Conservation (phyloP, 305 asterid species). For the Nicotiana rustica region DNA sequence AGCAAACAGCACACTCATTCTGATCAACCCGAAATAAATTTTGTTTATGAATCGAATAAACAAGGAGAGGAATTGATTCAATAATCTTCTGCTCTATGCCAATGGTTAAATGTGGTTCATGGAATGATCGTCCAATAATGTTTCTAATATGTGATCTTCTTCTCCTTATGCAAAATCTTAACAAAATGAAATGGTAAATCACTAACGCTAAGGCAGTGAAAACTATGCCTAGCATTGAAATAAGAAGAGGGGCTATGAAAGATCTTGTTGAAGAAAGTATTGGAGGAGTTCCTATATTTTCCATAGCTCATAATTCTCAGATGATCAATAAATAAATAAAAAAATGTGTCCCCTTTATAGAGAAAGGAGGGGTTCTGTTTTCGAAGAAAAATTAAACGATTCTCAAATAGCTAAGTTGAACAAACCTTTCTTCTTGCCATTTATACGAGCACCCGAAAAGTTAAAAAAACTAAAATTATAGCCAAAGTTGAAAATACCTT, state of each 20-base stretch:
- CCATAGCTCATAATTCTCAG: constrained; percentile 51
- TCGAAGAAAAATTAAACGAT: background rate
- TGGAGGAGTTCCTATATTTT: constrained; percentile 46
- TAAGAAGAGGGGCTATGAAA: constrained; percentile 47
- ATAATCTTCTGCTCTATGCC: constrained; percentile 35
- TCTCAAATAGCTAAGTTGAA: background rate
- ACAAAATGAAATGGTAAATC: constrained; percentile 56
- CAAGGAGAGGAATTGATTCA: too few relatives aligned
- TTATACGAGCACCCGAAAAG: background rate
- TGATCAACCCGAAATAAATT: constrained; percentile 38
- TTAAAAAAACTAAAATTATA: too few relatives aligned
- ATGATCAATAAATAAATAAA: background rate
- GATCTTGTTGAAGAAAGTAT: constrained; percentile 2
- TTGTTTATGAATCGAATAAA: constrained; percentile 42
- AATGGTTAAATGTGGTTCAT: background rate
- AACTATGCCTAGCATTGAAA: constrained; percentile 54
- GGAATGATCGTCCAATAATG: background rate
- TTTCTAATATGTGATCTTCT: constrained; percentile 22
- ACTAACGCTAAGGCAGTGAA: constrained; percentile 44
- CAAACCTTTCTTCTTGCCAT: background rate
- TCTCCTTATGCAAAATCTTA: constrained; percentile 50
- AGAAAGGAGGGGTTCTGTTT: background rate
- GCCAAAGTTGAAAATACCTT: background rate
- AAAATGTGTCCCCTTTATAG: background rate
- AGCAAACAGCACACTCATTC: constrained; percentile 68